phyloP scores from a whole-genome alignment of 108 stramenopile genomes.

The Fragilariopsis cylindrus region DNA sequence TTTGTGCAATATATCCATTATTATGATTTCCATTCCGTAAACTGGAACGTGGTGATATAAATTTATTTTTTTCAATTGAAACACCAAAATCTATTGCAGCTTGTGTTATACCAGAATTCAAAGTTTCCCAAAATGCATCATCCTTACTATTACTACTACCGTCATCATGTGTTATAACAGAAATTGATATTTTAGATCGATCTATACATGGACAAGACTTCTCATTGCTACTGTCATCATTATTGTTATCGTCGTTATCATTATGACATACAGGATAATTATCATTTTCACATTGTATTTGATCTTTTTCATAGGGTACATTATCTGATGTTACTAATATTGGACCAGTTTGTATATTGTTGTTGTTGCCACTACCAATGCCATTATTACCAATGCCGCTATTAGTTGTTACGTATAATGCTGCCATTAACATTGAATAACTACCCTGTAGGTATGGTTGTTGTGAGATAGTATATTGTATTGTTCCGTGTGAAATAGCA shows the following conservation, averaged over 20 bases:
- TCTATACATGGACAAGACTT: neutral
- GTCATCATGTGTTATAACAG: constrained; percentile 5
- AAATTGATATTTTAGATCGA: constrained; percentile 4
- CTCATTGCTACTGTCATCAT: neutral
- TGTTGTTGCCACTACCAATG: neutral
- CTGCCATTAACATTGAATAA: constrained; percentile 20
- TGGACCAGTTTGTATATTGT: constrained; percentile 5
- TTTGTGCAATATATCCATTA: neutral
- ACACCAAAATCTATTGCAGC: constrained; percentile 4
- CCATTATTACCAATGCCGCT: neutral
- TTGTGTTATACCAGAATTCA: neutral
- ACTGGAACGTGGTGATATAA: neutral
- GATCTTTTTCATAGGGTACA: neutral
- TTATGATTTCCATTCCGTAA: neutral
- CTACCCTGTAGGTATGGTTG: constrained; percentile 36
- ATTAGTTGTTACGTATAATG: constrained; percentile 33
- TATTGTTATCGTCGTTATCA: neutral
- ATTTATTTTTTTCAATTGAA: constrained; percentile 1
- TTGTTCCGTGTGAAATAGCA: constrained; percentile 11
- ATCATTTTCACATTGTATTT: neutral
- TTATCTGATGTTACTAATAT: neutral
- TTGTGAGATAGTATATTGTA: constrained; percentile 23
- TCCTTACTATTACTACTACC: neutral
- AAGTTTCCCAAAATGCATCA: neutral
- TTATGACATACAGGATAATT: constrained; percentile 17